Evolutionary conservation across 2,329 filamentous ascomycete genomes (phyloP), one percentile per base, ranked within the genome.

Genomic region (Didymella sp.): DNA sequence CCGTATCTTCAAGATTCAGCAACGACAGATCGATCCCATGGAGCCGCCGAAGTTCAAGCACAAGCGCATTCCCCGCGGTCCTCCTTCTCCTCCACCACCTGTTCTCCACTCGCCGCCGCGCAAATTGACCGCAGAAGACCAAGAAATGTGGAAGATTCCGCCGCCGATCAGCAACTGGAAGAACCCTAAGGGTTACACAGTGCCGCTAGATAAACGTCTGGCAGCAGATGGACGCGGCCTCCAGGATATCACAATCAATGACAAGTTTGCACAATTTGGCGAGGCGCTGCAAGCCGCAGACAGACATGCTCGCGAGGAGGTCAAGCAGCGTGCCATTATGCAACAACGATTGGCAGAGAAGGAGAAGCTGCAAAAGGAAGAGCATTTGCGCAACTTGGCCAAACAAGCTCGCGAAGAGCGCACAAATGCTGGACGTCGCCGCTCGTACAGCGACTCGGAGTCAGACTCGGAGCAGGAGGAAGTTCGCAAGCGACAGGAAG

Each of bases 21-120:
- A 97, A 76, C 85, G 92, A 53, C 94, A 98, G 76, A 85, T 89
- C 66, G 95, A 99, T 77, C 95, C 95, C 0, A 90, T 97, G 89
- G 94, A 97, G 73, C 95, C 95, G 1, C 94, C 95, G 2, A 98
- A 97, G 72, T 97, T 98, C 81, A 98, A 98, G 78, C 92, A 97
- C 80, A 98, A 98, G 83, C 96, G 97, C 80, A 96, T 99, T 56
- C 94, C 94, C 9, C 86, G 92, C 67, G 93, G 94, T 31, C 93
- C 95, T 9, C 93, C 94, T 0, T 95, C 90, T 47, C 95, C 95
- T 3, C 95, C 95, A 1, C 91, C 95, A 15, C 95, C 95, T 2
- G 87, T 99, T 45, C 91, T 99, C 87, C 93, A 96, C 76, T 96
- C 92, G 2, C 95, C 95, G 13, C 93, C 95, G 0, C 84, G 95